A percentile compares a stretch with the other conserved stretches of the same genome.
Conservation (phyloP, 331 rosid genomes). For the Prunus yedoensis region DNA sequence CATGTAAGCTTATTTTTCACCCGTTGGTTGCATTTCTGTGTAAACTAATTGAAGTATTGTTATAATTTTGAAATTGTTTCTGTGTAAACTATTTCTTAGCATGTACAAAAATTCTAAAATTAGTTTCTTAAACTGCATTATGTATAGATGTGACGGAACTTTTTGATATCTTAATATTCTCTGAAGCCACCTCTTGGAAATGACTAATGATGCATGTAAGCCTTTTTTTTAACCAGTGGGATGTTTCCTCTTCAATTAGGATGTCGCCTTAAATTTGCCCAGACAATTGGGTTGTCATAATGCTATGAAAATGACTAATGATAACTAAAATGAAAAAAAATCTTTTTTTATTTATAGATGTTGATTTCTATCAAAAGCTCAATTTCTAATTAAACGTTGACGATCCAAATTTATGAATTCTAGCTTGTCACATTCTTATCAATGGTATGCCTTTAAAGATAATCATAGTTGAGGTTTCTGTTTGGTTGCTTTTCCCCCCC, state of each 20-base stretch:
- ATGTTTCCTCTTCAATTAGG: background rate
- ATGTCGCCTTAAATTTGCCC: background rate
- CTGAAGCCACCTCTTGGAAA: background rate
- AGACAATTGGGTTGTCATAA: background rate
- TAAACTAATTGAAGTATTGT: no score
- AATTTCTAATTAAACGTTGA: background rate
- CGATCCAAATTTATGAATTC: conserved; percentile 2
- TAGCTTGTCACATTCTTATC: background rate
- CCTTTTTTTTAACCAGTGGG: background rate
- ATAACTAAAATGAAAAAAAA: background rate
- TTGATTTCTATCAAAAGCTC: background rate
- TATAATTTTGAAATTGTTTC: background rate
- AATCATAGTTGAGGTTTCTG: background rate
- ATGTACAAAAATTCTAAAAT: background rate
- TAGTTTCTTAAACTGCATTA: no score
- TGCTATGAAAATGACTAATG: background rate
- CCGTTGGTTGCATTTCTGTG: conserved; percentile 2
- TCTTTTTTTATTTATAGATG: background rate
- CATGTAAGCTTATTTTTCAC: conserved; percentile 64
- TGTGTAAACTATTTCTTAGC: background rate
- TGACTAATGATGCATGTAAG: background rate
- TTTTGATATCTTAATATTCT: background rate
- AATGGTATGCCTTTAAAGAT: background rate
- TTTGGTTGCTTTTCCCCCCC: background rate
- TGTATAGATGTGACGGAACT: background rate